Evolutionary conservation across 2,329 filamentous ascomycete genomes (phyloP).

Genomic region (Coleophoma crateriformis): DNA sequence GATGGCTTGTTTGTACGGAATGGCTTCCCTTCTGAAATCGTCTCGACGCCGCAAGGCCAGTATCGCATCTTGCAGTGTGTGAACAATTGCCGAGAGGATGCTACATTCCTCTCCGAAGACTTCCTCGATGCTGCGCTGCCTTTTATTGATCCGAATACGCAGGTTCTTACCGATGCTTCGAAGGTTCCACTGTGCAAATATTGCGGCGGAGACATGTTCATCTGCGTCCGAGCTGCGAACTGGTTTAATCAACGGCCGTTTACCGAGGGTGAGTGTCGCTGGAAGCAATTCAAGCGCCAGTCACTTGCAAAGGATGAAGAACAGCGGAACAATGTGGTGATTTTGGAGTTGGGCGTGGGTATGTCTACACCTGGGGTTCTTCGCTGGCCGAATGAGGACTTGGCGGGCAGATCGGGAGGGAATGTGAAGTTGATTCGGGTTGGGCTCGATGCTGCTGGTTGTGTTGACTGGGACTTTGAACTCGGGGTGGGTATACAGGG

Average conservation of each 20-base stretch:
- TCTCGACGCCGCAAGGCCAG: slow-evolving; percentile 27
- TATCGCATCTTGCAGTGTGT: slow-evolving; percentile 27
- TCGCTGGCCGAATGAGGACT: slow-evolving; percentile 7
- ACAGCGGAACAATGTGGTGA: slow-evolving; percentile 3
- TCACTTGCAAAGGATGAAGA: neutral
- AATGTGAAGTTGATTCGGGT: slow-evolving; percentile 5
- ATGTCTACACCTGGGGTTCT: slow-evolving; percentile 10
- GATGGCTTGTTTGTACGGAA: slow-evolving; percentile 26
- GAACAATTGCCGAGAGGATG: slow-evolving; percentile 22
- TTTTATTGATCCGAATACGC: neutral
- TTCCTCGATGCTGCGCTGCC: neutral
- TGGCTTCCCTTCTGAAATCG: slow-evolving; percentile 16
- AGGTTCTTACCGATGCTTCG: slow-evolving; percentile 10
- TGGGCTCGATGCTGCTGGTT: neutral
- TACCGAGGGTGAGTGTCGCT: slow-evolving; percentile 13
- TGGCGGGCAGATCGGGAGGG: neutral
- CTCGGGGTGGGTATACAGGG: neutral
- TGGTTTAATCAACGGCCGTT: slow-evolving; percentile 25
- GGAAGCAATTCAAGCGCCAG: slow-evolving; percentile 10
- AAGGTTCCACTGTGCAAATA: slow-evolving; percentile 19
- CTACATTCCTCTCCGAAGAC: slow-evolving; percentile 4
- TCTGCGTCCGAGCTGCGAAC: slow-evolving; percentile 22
- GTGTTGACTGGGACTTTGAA: neutral
- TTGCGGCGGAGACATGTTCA: slow-evolving; percentile 21
- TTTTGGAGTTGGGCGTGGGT: slow-evolving; percentile 13